Evolutionary conservation across 2,329 filamentous ascomycete species (phyloP), one percentile per base, ranked within the genome.

Genomic region (Cercospora zeae-maydis): DNA sequence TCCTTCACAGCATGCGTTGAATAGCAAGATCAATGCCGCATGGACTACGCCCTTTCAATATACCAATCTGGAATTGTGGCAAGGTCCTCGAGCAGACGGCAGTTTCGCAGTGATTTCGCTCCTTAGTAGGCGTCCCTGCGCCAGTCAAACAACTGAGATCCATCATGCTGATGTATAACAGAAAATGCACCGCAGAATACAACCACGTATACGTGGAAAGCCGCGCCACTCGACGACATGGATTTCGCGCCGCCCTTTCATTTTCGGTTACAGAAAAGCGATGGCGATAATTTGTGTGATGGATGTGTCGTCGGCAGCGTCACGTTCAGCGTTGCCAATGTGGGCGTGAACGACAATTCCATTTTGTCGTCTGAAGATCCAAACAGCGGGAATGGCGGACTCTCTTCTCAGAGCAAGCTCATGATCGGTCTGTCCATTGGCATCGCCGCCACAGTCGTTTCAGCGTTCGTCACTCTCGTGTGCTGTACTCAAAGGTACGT

Each of bases 241-340:
- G 31, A 55, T 16, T 55, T 63, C 24, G 42, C 34, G 8, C 19
- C 33, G 5, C 21, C 58, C 8, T 61, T 65, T n/a, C 61, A 62
- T 36, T 66, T 68, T 21, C 62, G 63, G 21, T 58, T 68, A 31
- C 64, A 67, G 27, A 68, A 68, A 42, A 59, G 63, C 36, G 62
- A 68, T 31, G 37, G 55, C 49, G 64, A 63, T 11, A 64, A 64
- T 42, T 56, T 61, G 16, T 66, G 64, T 49, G 61, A 61, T 16
- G 49, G 42, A 7, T 68, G 66, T 33, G 54, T 49, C n/a, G 59
- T 56, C 21, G 54, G 56, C 19, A 67, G 61, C 30, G 34, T 57
- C 1, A 31, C 39, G 8, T 59, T 66, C 21, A 47, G 39, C 34
- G 61, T 65, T 5, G 36, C 57, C 0, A 59, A 37, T 45, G 11